A percentile compares a stretch with the other conserved stretches of the same genome.
Evolutionary conservation across 345 rosid genomes (phyloP).

Genomic region (Orychophragmus violaceus): DNA sequence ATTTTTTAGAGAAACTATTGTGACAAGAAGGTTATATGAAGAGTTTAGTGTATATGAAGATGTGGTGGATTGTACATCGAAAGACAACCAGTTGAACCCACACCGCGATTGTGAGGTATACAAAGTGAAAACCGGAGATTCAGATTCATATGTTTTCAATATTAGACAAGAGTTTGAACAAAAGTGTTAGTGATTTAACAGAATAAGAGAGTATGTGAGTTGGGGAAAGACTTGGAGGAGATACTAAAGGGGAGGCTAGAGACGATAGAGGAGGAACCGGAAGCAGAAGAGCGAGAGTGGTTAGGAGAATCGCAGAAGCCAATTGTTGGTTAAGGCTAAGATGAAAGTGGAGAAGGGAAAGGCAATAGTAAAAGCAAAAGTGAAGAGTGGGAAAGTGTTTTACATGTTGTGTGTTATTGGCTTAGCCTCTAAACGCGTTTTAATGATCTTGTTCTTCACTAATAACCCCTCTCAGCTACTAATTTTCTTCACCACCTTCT

Average conservation of each 20-base stretch:
- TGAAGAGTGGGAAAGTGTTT: conserved; percentile 30
- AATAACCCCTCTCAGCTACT: not conserved
- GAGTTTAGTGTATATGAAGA: conserved; percentile 27
- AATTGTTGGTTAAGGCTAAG: conserved; percentile 24
- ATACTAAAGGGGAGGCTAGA: conserved; percentile 31
- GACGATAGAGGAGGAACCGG: conserved; percentile 34
- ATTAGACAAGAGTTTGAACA: not conserved
- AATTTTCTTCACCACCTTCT: conserved; percentile 1
- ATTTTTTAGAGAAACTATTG: not conserved
- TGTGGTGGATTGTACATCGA: conserved; percentile 30
- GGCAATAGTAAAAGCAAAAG: conserved; percentile 31
- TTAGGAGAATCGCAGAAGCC: conserved; percentile 17
- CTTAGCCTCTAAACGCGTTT: conserved; percentile 29
- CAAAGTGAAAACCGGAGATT: not conserved
- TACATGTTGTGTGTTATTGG: conserved; percentile 34
- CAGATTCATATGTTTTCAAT: not conserved
- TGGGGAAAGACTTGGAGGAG: conserved; percentile 29
- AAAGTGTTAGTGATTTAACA: conserved; percentile 12
- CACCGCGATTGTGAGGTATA: conserved; percentile 25
- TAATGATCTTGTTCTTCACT: conserved; percentile 28
- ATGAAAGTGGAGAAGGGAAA: conserved; percentile 29
- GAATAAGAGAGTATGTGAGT: conserved; percentile 20
- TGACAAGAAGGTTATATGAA: conserved; percentile 21
- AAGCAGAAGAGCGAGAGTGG: conserved; percentile 24
- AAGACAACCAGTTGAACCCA: conserved; percentile 18